Evolutionary conservation across 2,329 filamentous ascomycete genomes (phyloP).

Genomic region (Alternaria dauci): DNA sequence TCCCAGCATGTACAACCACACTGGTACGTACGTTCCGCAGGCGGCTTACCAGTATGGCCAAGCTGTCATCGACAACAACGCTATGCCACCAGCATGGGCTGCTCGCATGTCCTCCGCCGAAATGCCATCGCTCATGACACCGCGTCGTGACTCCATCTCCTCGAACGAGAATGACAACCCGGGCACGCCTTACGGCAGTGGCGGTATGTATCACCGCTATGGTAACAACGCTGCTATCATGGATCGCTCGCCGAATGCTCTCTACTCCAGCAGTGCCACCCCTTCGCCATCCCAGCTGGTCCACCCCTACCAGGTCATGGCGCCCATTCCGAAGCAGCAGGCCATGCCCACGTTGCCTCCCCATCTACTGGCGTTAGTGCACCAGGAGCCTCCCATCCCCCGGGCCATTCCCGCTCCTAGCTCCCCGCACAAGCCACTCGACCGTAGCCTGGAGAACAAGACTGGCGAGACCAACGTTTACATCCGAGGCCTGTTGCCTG

Average conservation of each 20-base stretch:
- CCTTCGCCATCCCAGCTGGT: conserved; percentile 60
- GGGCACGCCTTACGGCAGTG: conserved; percentile 56
- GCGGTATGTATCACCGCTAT: conserved; percentile 54
- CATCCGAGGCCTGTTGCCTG: conserved; percentile 93
- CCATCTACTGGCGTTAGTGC: conserved; percentile 56
- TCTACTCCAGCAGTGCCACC: conserved; percentile 59
- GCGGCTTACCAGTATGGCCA: conserved; percentile 56
- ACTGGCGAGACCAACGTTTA: conserved; percentile 98
- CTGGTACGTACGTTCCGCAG: conserved; percentile 55
- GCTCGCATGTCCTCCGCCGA: conserved; percentile 56
- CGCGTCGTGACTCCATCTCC: conserved; percentile 61
- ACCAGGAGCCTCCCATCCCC: conserved; percentile 83
- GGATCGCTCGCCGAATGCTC: conserved; percentile 59
- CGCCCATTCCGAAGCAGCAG: conserved; percentile 50
- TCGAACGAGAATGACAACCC: conserved; percentile 63
- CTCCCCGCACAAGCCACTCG: conserved; percentile 86
- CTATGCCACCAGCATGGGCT: conserved; percentile 58
- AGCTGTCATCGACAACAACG: conserved; percentile 56
- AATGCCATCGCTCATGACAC: conserved; percentile 60
- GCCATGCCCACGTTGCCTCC: conserved; percentile 53
- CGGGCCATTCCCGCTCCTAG: conserved; percentile 88
- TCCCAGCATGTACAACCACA: conserved; percentile 57
- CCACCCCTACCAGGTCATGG: conserved; percentile 55
- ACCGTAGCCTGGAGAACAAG: conserved; percentile 93
- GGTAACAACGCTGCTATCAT: conserved; percentile 57